A percentile compares a stretch with the other conserved stretches of the same genome.
Evolutionary conservation across 2,329 filamentous ascomycete species (phyloP).

Genomic region (Sporothrix dimorphospora): DNA sequence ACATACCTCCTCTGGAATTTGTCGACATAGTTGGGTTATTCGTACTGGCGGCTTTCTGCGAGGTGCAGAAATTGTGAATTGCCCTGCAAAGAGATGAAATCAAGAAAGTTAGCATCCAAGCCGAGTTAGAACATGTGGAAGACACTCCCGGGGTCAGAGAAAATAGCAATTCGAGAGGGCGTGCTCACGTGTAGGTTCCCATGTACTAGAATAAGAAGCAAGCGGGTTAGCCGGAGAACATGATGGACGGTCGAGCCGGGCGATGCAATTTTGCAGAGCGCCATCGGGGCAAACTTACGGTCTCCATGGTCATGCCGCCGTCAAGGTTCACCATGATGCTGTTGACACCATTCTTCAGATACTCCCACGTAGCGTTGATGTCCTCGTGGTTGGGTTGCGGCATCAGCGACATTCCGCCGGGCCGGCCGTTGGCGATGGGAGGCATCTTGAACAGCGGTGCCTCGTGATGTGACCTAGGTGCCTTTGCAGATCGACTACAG

Average conservation of each 20-base stretch:
- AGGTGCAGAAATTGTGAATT: slow-evolving; percentile 99
- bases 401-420: slow-evolving; percentile 26
- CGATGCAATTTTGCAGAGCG: background rate
- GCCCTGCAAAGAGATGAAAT: slow-evolving; percentile 57
- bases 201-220: slow-evolving; percentile 68
- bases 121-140: background rate
- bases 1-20: slow-evolving; percentile 23
- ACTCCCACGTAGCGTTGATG: slow-evolving; percentile 60
- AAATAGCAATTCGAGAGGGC: background rate
- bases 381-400: slow-evolving; percentile 34
- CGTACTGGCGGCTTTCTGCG: slow-evolving; percentile 68
- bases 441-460: slow-evolving; percentile 24
- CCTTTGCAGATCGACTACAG: background rate
- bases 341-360: slow-evolving; percentile 83
- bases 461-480: background rate
- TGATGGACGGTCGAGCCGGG: background rate
- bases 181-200: slow-evolving; percentile 83
- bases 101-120: slow-evolving; percentile 42
- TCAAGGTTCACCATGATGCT: slow-evolving; percentile 93
- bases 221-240: slow-evolving; percentile 20
- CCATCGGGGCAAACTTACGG: slow-evolving; percentile 54
- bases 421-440: slow-evolving; percentile 23
- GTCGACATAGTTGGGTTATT: background rate
- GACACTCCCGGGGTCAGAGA: too few species aligned
- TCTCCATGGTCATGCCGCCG: slow-evolving; percentile 90